phyloP scores from a whole-genome alignment of 2,329 filamentous ascomycete species.

The Seiridium unicorne region DNA sequence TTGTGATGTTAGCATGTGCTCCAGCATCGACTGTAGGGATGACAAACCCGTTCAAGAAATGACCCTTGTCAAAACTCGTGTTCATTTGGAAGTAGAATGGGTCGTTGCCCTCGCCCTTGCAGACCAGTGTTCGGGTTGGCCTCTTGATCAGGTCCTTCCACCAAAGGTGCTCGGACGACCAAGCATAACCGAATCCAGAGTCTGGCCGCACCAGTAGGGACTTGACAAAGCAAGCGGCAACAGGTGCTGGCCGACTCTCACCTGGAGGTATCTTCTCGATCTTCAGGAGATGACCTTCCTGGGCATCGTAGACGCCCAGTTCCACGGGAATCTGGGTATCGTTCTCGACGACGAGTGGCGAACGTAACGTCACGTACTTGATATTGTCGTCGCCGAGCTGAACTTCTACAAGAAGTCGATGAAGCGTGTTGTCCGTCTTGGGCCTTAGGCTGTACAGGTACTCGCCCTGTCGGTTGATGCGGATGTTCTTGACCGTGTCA shows the following conservation, averaged over 20 bases:
- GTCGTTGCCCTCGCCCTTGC: conserved; percentile 80
- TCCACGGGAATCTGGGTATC: conserved; percentile 96
- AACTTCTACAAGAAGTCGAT: conserved; percentile 89
- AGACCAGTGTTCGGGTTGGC: conserved; percentile 84
- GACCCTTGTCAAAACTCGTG: conserved; percentile 77
- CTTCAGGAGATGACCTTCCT: conserved; percentile 87
- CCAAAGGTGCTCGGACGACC: conserved; percentile 86
- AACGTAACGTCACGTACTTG: conserved; percentile 95
- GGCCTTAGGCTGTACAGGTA: conserved; percentile 85
- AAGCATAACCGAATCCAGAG: conserved; percentile 93
- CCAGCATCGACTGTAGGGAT: neutral
- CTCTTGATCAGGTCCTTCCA: conserved; percentile 88
- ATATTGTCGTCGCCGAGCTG: conserved; percentile 91
- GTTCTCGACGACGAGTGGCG: conserved; percentile 89
- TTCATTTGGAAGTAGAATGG: conserved; percentile 98
- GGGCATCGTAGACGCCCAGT: conserved; percentile 82
- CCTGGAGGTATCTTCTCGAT: conserved; percentile 97
- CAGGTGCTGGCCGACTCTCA: conserved; percentile 83
- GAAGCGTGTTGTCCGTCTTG: conserved; percentile 79
- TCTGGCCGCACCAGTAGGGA: conserved; percentile 85
- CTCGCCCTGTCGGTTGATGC: conserved; percentile 92
- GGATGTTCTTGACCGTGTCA: conserved; percentile 82
- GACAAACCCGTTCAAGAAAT: conserved; percentile 71
- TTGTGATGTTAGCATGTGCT: conserved; percentile 26
- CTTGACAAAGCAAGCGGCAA: conserved; percentile 89